These are phyloP conservation scores for Candida sp. DNA, from an alignment of 1,139 yeast genomes.

Conservation along the genomic window DNA sequence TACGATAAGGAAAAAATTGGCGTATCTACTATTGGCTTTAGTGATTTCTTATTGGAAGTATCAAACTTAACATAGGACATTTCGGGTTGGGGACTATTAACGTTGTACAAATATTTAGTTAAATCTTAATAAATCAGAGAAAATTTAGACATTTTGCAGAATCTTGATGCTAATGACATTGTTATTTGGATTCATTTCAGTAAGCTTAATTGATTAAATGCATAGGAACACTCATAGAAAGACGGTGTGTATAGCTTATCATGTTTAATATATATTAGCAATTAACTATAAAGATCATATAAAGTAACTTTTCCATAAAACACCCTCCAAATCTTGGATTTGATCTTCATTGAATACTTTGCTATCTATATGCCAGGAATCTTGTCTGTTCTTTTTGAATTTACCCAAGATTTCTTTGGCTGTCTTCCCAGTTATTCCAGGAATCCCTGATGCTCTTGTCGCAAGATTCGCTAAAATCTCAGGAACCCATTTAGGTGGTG, in stretches of 20 bases:
- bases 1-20: constrained; percentile 77
- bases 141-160: no score
- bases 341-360: constrained; percentile 74
- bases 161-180: no score
- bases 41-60: constrained; percentile 71
- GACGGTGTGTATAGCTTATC: background rate
- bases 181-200: background rate
- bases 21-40: constrained; percentile 71
- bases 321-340: constrained; percentile 91
- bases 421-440: constrained; percentile 79
- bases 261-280: background rate
- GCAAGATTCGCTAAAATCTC: constrained; percentile 67
- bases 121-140: no score
- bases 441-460: constrained; percentile 61
- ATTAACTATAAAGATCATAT: constrained; percentile 34
- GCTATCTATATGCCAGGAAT: constrained; percentile 94
- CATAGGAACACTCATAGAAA: background rate
- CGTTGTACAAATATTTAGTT: no score
- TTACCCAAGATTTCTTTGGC: constrained; percentile 81
- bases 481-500: constrained; percentile 93
- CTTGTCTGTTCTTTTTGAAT: constrained; percentile 91
- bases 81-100: background rate
- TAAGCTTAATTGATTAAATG: background rate
- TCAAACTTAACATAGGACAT: constrained; percentile 26
- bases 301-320: constrained; percentile 88